These are phyloP conservation scores for Rachicladosporium sp. DNA, from an alignment of 2,329 filamentous ascomycete genomes.

Conservation along the genomic window DNA sequence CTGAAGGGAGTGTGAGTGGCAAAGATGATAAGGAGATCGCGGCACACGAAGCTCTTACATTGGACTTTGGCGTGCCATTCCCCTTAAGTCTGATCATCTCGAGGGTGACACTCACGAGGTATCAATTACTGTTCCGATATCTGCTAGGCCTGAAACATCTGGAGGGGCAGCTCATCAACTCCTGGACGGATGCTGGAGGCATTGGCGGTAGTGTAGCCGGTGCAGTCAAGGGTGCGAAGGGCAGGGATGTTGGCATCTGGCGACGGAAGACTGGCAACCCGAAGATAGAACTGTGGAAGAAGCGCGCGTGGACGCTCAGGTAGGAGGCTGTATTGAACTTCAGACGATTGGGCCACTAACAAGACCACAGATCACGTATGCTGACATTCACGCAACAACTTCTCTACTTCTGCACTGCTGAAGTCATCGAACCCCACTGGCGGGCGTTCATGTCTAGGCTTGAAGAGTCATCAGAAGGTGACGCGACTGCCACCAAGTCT, in stretches of 20 bases:
- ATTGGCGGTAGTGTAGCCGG: constrained; percentile 1
- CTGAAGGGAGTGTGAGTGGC: constrained; percentile 37
- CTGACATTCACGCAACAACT: constrained; percentile 93
- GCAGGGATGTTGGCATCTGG: constrained; percentile 2
- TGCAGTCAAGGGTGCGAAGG: constrained; percentile 1
- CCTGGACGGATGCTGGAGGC: constrained; percentile 57
- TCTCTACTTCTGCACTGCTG: constrained; percentile 90
- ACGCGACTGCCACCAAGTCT: constrained; percentile 9
- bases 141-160: constrained; percentile 79
- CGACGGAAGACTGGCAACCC: constrained; percentile 31
- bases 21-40: constrained; percentile 77
- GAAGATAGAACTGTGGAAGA: constrained; percentile 80
- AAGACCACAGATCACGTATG: constrained; percentile 49
- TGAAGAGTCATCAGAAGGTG: neutral
- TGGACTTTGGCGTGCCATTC: constrained; percentile 91
- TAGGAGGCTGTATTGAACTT: constrained; percentile 29
- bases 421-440: constrained; percentile 98
- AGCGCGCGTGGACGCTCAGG: constrained; percentile 78
- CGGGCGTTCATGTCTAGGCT: constrained; percentile 81
- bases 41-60: constrained; percentile 83
- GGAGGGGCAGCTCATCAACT: constrained; percentile 72
- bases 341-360: neutral
- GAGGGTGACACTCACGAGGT: constrained; percentile 90
- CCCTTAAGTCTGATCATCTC: constrained; percentile 91
- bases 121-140: constrained; percentile 92